Evolutionary conservation across 495 filamentous ascomycete species (phyloP).

Genomic region (Penicillium soppii): DNA sequence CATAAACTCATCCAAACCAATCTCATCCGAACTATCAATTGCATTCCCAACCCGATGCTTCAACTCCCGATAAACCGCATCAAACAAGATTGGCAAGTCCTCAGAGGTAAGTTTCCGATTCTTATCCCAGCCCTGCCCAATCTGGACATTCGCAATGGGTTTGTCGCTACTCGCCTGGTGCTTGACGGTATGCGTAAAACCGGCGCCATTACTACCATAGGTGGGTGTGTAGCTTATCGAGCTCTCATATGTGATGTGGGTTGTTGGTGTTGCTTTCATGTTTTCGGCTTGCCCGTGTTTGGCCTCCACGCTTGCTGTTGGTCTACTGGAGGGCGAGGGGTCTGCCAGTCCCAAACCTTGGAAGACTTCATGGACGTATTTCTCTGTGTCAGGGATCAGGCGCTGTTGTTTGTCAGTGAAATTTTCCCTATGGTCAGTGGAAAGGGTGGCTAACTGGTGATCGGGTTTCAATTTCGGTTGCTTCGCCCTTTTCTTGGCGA

Average conservation of each 20-base stretch:
- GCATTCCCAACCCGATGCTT: slow-evolving; percentile 19
- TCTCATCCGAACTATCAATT: slow-evolving; percentile 38
- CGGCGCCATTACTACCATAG: neutral
- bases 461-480: slow-evolving; percentile 10
- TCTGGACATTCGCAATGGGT: slow-evolving; percentile 19
- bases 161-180: slow-evolving; percentile 2
- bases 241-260: slow-evolving; percentile 1
- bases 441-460: slow-evolving; percentile 12
- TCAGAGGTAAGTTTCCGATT: slow-evolving; percentile 14
- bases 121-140: slow-evolving; percentile 14
- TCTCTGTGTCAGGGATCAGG: slow-evolving; percentile 29
- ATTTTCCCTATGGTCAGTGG: neutral
- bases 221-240: neutral
- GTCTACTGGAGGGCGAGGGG: neutral
- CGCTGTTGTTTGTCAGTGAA: slow-evolving; percentile 21
- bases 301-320: neutral
- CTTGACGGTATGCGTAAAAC: slow-evolving; percentile 14
- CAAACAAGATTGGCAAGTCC: slow-evolving; percentile 23
- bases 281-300: slow-evolving; percentile 6
- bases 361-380: slow-evolving; percentile 25
- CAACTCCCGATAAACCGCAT: slow-evolving; percentile 18
- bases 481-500: neutral
- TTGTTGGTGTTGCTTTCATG: slow-evolving; percentile 3
- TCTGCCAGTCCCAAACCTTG: slow-evolving; percentile 19
- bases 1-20: slow-evolving; percentile 11